Evolutionary conservation across 192 early-diverging fungal genomes (phyloP).

Genomic region (Glomus cerebriforme): DNA sequence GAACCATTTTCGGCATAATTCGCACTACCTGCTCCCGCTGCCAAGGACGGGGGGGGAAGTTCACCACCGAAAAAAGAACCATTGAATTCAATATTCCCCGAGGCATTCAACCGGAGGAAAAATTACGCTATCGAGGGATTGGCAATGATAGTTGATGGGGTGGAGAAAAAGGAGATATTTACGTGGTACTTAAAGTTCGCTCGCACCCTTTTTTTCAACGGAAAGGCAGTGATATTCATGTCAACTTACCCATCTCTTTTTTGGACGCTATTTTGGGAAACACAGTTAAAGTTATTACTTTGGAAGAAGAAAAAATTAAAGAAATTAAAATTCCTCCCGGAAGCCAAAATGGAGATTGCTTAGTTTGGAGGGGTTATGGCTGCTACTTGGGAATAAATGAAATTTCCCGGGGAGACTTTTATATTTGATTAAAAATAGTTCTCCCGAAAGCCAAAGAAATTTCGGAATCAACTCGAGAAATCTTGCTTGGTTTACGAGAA

Average conservation of each 20-base stretch:
- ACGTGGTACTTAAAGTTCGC: neutral
- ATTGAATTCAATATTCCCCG: neutral
- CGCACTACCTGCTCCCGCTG: neutral
- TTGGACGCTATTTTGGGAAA: constrained; percentile 1
- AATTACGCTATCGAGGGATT: constrained; percentile 6
- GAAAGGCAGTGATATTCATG: constrained; percentile 9
- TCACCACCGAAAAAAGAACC: neutral
- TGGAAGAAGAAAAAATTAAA: neutral
- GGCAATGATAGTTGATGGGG: neutral
- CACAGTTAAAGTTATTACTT: neutral
- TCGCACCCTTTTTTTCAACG: neutral
- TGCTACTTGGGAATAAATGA: neutral
- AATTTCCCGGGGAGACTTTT: neutral
- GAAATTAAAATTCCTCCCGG: neutral
- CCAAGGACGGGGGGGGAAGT: neutral
- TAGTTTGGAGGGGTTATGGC: neutral
- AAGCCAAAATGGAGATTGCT: neutral
- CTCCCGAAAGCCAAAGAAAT: neutral
- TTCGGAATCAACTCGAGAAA: neutral
- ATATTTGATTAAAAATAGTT: neutral
- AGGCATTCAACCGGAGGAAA: neutral
- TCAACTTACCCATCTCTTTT: constrained; percentile 10
- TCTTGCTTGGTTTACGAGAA: neutral
- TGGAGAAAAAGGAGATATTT: constrained; percentile 4
- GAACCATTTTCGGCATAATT: neutral